Evolutionary conservation across 2,329 filamentous ascomycete species (phyloP), one percentile per base, ranked within the genome.

Genomic region (Curvularia spicifera): DNA sequence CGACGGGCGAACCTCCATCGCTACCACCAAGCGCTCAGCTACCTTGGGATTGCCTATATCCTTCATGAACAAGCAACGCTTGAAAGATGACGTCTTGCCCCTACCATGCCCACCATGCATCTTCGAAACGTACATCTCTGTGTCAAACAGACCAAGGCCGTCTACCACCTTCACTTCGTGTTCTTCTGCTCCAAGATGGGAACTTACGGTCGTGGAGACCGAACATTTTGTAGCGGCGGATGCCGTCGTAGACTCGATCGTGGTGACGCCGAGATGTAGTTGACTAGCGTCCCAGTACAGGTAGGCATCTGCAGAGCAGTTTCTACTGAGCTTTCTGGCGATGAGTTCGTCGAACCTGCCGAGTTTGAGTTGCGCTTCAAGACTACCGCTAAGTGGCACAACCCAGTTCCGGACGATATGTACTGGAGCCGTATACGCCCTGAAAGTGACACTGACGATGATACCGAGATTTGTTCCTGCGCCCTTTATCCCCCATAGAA

Each of bases 71-170:
- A 89, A 42, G 68, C 86, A 89, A 64, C 87, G 81, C 75, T 89
- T 88, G 78, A 89, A 88, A 0, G 86, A 81, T 9, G 83, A 88
- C 0, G 85, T 88, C 76, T 87, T 88, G 64, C 82, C 80, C 22
- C 81, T 76, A 18, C 78, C 78, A 51, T 88, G 85, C 0, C 85
- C 85, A 24, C 83, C 82, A 50, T 89, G 84, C 82, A 89, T 85
- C 12, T 60, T 65, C 1, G 83, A 82, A 72, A 89, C 80, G 73
- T 88, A 87, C 81, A 88, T 84, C 51, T 88, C 85, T 0, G 79
- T 76, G 0, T 87, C 82, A 59, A 89, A 89, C 57, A 87, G 57
- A 39, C 74, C 81, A 9, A 85, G 63, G 39, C 78, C 63, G 57
- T 89, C 78, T 8, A 85, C 78, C 0, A 51, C 43, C 56, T 79